Evolutionary conservation across 257 asterid genomes (phyloP).

Genomic region (Solanum arcanum): DNA sequence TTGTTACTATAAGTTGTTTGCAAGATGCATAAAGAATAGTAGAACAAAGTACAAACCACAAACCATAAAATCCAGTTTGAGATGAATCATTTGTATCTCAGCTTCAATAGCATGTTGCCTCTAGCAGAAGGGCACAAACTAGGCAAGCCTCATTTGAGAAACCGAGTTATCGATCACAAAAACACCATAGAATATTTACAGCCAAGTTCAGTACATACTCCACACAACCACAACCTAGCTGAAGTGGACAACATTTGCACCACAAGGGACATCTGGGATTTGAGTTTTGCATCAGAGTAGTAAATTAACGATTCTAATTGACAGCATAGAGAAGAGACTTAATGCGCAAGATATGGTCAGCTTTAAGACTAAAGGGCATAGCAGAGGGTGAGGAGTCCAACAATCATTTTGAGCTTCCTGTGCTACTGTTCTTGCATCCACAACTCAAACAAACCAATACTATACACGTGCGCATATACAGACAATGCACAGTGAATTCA

Average conservation of each 20-base stretch:
- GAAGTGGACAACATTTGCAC: background rate
- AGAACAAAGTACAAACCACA: too few relatives aligned
- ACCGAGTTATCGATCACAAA: background rate
- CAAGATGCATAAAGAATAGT: background rate
- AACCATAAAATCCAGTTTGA: background rate
- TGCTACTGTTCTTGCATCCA: background rate
- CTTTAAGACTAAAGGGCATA: background rate
- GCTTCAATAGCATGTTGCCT: background rate
- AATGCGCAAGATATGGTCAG: background rate
- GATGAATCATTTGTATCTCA: background rate
- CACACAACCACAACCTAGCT: background rate
- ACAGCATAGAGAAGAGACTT: background rate
- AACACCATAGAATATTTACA: background rate
- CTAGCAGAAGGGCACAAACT: background rate
- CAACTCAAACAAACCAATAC: background rate
- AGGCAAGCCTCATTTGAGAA: background rate
- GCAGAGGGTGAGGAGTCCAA: background rate
- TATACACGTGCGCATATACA: background rate
- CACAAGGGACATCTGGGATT: background rate
- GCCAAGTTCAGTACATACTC: background rate
- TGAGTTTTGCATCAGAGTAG: background rate
- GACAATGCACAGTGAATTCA: background rate
- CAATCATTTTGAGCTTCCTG: background rate
- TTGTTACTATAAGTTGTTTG: background rate
- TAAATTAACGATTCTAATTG: background rate